Evolutionary conservation across 164 flowering plant genomes (phyloP).

Genomic region (Liquidambar formosana): DNA sequence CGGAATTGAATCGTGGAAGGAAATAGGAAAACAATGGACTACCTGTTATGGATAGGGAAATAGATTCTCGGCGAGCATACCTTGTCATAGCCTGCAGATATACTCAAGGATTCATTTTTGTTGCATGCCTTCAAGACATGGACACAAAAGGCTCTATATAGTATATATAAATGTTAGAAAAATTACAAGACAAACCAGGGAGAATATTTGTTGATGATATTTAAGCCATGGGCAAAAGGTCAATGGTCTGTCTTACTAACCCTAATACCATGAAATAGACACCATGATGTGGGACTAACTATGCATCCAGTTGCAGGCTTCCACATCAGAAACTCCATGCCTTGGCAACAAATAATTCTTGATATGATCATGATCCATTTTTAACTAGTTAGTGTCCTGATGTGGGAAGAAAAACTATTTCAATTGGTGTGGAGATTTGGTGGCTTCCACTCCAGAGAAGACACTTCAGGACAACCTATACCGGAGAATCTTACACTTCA

Average conservation of each 20-base stretch:
- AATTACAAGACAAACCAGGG: no score
- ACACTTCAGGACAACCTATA: background rate
- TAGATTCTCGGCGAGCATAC: constrained; percentile 72
- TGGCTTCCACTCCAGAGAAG: background rate
- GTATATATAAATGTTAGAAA: no score
- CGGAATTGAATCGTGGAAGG: background rate
- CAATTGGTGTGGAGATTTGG: background rate
- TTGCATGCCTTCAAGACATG: background rate
- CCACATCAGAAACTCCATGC: background rate
- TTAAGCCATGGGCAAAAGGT: background rate
- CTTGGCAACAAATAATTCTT: background rate
- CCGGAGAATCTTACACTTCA: background rate
- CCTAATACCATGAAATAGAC: background rate
- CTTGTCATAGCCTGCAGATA: constrained; percentile 81
- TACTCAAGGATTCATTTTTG: background rate
- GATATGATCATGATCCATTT: background rate
- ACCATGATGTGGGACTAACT: background rate
- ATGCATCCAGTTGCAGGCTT: no score
- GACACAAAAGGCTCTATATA: background rate
- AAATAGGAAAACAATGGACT: background rate
- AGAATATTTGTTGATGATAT: background rate
- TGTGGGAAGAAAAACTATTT: background rate
- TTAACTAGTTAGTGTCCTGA: background rate
- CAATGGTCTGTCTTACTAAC: background rate
- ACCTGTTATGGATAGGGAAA: constrained; percentile 83